These are phyloP conservation scores for Geotrichum australiense DNA, from an alignment of 1,139 yeast genomes.

Conservation along the genomic window DNA sequence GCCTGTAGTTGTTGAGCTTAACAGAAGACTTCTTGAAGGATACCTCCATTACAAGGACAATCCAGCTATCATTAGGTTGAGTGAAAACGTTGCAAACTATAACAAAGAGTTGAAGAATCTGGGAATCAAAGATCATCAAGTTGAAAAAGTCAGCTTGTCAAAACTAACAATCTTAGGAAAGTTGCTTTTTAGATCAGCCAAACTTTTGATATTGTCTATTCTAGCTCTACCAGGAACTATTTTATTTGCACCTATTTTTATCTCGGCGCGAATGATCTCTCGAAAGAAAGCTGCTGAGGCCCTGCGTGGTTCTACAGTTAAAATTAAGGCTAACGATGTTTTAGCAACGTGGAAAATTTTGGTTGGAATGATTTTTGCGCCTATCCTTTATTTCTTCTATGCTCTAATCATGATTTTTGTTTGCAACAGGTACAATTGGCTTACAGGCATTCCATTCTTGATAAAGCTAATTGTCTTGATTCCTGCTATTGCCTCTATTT, in stretches of 20 bases:
- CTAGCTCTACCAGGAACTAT: conserved; percentile 81
- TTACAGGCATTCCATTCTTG: conserved; percentile 19
- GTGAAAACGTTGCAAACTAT: conserved; percentile 56
- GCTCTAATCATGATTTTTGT: conserved; percentile 57
- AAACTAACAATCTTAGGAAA: conserved; percentile 40
- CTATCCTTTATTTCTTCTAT: conserved; percentile 72
- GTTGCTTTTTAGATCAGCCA: conserved; percentile 48
- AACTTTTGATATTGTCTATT: conserved; percentile 47
- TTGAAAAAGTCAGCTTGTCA: conserved; percentile 56
- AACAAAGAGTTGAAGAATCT: conserved; percentile 59
- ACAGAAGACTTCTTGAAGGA: conserved; percentile 74
- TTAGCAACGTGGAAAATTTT: conserved; percentile 94
- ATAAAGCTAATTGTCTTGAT: conserved; percentile 46
- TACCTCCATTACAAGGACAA: conserved; percentile 67
- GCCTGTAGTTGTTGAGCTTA: conserved; percentile 81
- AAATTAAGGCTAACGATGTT: conserved; percentile 86
- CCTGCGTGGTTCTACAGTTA: conserved; percentile 80
- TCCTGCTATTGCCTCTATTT: conserved; percentile 56
- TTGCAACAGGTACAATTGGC: conserved; percentile 22
- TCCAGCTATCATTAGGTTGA: conserved; percentile 56
- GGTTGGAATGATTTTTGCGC: conserved; percentile 84
- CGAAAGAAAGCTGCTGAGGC: conserved; percentile 69
- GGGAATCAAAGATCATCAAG: conserved; percentile 86
- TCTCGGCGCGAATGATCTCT: conserved; percentile 69
- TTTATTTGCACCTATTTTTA: conserved; percentile 79